These are phyloP conservation scores for Phytophthora melonis DNA, from an alignment of 352 stramenopile species.

Conservation along the genomic window DNA sequence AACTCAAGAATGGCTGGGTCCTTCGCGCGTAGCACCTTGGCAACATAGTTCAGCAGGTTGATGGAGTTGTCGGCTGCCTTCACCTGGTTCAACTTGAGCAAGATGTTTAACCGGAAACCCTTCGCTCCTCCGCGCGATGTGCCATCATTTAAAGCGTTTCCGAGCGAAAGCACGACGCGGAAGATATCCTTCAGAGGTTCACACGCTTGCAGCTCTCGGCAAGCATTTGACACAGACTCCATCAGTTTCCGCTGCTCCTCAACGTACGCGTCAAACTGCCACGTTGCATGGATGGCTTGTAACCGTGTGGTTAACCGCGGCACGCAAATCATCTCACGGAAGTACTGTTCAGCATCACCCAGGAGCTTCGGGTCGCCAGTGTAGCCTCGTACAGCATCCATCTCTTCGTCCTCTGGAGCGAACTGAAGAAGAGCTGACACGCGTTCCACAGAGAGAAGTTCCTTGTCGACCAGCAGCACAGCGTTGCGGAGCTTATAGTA, in stretches of 20 bases:
- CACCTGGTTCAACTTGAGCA: slow-evolving; percentile 91
- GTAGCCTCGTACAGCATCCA: slow-evolving; percentile 71
- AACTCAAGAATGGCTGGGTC: slow-evolving; percentile 77
- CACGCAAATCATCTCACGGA: slow-evolving; percentile 70
- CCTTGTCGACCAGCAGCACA: slow-evolving; percentile 83
- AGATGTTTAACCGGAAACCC: slow-evolving; percentile 89
- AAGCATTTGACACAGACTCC: slow-evolving; percentile 90
- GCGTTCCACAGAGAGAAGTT: slow-evolving; percentile 75
- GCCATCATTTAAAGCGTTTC: slow-evolving; percentile 93
- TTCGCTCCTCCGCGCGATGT: slow-evolving; percentile 85
- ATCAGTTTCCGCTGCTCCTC: slow-evolving; percentile 81
- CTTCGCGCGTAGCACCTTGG: slow-evolving; percentile 74
- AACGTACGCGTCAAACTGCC: slow-evolving; percentile 87
- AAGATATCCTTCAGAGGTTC: slow-evolving; percentile 91
- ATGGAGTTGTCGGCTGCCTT: slow-evolving; percentile 87
- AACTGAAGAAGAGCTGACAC: slow-evolving; percentile 84
- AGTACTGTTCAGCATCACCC: slow-evolving; percentile 86
- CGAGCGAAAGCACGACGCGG: slow-evolving; percentile 83
- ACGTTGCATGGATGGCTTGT: slow-evolving; percentile 83
- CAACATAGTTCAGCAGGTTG: slow-evolving; percentile 85
- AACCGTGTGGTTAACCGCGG: slow-evolving; percentile 72
- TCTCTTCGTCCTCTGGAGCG: slow-evolving; percentile 74
- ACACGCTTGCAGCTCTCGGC: slow-evolving; percentile 89
- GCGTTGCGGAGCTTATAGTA: slow-evolving; percentile 83
- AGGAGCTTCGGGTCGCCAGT: slow-evolving; percentile 76